phyloP scores from a whole-genome alignment of 1,139 yeast species.

The Hyphopichia fennica region DNA sequence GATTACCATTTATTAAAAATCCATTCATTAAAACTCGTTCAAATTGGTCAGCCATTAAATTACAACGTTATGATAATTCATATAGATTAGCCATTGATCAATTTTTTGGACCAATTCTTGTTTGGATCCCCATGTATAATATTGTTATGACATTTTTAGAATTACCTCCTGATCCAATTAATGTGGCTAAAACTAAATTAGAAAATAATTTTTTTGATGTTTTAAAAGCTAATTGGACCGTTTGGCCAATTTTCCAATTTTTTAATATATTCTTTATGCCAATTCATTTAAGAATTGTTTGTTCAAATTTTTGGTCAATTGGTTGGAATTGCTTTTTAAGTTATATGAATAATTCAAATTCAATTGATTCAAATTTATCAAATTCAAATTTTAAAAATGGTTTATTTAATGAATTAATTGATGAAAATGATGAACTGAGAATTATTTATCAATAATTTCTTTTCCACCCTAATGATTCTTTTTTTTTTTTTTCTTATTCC shows the following conservation, averaged over 20 bases:
- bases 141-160: constrained; percentile 41
- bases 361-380: background rate
- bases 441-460: constrained; percentile 23
- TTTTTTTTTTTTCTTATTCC: background rate
- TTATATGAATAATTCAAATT: constrained; percentile 41
- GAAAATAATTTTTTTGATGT: constrained; percentile 45
- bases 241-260: constrained; percentile 47
- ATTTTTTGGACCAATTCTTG: constrained; percentile 30
- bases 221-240: constrained; percentile 42
- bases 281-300: constrained; percentile 40
- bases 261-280: constrained; percentile 41
- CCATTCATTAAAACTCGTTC: constrained; percentile 31
- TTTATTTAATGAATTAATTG: constrained; percentile 35
- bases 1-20: constrained; percentile 50
- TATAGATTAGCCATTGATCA: constrained; percentile 41
- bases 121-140: constrained; percentile 50
- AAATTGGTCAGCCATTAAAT: constrained; percentile 1
- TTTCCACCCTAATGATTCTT: no score
- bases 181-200: constrained; percentile 33
- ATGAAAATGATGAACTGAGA: constrained; percentile 28
- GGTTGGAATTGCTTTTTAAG: constrained; percentile 50
- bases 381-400: background rate
- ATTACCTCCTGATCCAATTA: constrained; percentile 36
- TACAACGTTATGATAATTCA: constrained; percentile 26
- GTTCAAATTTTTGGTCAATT: constrained; percentile 41